Conservation (phyloP, 139 green algal genomes). For the Haematococcus lacustris region DNA sequence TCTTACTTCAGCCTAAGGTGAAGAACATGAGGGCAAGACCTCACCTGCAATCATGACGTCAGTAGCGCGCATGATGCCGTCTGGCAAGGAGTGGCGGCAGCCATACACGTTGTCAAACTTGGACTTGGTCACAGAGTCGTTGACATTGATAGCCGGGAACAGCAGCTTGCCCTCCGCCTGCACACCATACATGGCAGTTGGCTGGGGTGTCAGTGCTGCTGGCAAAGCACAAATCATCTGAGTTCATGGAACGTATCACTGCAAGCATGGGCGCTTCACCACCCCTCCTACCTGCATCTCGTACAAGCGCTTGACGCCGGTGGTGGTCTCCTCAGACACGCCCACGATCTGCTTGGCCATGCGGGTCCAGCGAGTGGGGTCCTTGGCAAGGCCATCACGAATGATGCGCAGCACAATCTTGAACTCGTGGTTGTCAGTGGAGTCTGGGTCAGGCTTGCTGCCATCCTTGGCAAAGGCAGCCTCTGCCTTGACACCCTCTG, state of each 20-base stretch:
- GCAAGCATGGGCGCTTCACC: too few relatives aligned
- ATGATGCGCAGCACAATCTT: conserved; percentile 96
- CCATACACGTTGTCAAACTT: conserved; percentile 99
- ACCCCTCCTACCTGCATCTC: conserved; percentile 90
- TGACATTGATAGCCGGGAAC: conserved; percentile 99
- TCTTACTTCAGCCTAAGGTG: too few relatives aligned
- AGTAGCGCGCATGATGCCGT: conserved; percentile 99
- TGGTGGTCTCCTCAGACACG: conserved; percentile 99
- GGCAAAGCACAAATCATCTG: too few relatives aligned
- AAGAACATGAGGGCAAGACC: too few relatives aligned
- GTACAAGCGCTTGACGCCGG: conserved; percentile 98
- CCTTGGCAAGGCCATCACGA: conserved; percentile 62
- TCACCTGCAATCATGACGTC: conserved; percentile 95
- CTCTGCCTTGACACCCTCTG: conserved; percentile 62
- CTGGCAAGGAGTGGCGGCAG: conserved; percentile 97
- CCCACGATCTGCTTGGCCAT: conserved; percentile 82
- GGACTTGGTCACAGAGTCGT: conserved; percentile 99
- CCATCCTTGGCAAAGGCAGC: conserved; percentile 81
- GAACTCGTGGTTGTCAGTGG: conserved; percentile 97
- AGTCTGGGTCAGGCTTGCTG: conserved; percentile 85
- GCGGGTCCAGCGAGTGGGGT: conserved; percentile 18
- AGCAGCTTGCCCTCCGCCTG: conserved; percentile 76
- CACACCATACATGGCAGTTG: too few relatives aligned
- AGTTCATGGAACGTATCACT: too few relatives aligned
- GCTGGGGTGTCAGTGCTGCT: too few relatives aligned